A percentile compares a stretch with the other conserved stretches of the same genome.
phyloP scores from a whole-genome alignment of 2,329 filamentous ascomycete species.

The Aspergillus fructus region DNA sequence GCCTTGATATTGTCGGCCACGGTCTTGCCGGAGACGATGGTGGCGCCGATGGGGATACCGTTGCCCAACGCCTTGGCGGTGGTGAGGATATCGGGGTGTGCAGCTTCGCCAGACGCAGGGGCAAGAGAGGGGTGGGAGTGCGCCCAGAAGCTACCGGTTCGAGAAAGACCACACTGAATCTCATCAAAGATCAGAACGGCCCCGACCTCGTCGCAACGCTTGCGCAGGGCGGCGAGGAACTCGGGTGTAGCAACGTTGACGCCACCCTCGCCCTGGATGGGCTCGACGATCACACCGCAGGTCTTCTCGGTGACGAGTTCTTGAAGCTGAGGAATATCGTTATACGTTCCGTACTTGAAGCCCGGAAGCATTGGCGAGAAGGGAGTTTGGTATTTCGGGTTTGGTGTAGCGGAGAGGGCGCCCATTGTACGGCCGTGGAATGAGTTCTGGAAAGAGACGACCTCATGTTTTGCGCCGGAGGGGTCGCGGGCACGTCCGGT shows the following conservation, averaged over 20 bases:
- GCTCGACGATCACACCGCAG: conserved; percentile 93
- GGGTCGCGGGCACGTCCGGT: conserved; percentile 74
- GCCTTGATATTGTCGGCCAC: conserved; percentile 69
- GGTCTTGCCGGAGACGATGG: conserved; percentile 60
- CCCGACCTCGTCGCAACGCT: conserved; percentile 79
- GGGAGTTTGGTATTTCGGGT: conserved; percentile 94
- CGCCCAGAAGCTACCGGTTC: conserved; percentile 89
- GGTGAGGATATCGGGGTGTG: conserved; percentile 91
- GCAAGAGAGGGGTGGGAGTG: conserved; percentile 67
- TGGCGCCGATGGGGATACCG: conserved; percentile 91
- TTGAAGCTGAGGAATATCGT: conserved; percentile 71
- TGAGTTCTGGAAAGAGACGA: conserved; percentile 86
- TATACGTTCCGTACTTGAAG: conserved; percentile 82
- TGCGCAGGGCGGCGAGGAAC: conserved; percentile 81
- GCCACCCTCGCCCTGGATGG: conserved; percentile 95
- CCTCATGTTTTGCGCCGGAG: conserved; percentile 71
- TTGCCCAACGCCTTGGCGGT: conserved; percentile 96
- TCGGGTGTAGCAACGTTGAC: conserved; percentile 79
- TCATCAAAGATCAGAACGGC: conserved; percentile 93
- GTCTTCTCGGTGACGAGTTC: conserved; percentile 78
- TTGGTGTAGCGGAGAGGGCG: conserved; percentile 89
- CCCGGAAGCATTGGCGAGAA: conserved; percentile 95
- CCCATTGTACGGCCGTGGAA: conserved; percentile 99
- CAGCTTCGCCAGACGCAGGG: conserved; percentile 53
- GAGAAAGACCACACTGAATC: conserved; percentile 89